These are phyloP conservation scores for Syzygium grande DNA, from an alignment of 345 rosid genomes.

Conservation along the genomic window DNA sequence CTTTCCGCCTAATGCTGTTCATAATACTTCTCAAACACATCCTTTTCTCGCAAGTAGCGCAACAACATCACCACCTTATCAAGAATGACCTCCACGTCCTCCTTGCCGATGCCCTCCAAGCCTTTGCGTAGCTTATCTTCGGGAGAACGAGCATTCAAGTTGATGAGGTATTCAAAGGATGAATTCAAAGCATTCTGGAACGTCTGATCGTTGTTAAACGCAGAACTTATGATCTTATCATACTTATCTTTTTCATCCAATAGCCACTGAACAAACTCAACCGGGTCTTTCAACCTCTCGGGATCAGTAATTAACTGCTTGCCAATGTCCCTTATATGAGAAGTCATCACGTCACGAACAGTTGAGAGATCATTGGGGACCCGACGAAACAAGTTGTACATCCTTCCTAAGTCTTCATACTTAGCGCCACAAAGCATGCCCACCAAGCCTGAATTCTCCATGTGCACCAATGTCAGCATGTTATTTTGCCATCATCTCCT, in stretches of 20 bases:
- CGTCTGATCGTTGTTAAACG: conserved; percentile 75
- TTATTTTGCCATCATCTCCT: conserved; percentile 93
- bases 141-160: conserved; percentile 85
- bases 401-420: conserved; percentile 81
- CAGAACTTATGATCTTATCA: conserved; percentile 49
- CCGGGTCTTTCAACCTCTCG: conserved; percentile 80
- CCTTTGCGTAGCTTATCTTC: conserved; percentile 94
- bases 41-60: conserved; percentile 95
- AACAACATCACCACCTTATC: conserved; percentile 96
- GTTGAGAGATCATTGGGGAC: conserved; percentile 67
- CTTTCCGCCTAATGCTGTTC: conserved; percentile 95
- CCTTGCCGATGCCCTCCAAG: conserved; percentile 71
- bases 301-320: conserved; percentile 85
- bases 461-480: conserved; percentile 87
- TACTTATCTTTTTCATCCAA: conserved; percentile 86
- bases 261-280: conserved; percentile 86
- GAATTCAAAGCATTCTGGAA: conserved; percentile 92
- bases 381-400: conserved; percentile 79
- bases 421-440: conserved; percentile 83
- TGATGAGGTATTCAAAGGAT: conserved; percentile 85
- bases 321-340: conserved; percentile 84
- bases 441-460: conserved; percentile 94
- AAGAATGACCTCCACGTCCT: conserved; percentile 82
- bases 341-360: conserved; percentile 75
- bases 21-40: conserved; percentile 86